These are phyloP conservation scores for Aspergillus sp. DNA, from an alignment of 2,329 filamentous ascomycete genomes.

Conservation along the genomic window DNA sequence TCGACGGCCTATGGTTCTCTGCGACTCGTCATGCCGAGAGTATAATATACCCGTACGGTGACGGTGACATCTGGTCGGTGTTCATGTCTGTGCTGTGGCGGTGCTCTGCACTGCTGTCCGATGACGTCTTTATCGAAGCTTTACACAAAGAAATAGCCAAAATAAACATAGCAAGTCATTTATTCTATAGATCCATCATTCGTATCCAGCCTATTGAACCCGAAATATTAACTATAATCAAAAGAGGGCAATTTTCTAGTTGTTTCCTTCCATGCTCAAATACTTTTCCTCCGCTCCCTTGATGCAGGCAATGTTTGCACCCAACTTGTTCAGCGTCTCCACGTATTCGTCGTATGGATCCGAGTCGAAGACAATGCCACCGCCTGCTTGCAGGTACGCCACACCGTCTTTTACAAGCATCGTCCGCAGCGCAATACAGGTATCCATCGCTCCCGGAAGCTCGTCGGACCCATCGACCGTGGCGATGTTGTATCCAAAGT, in stretches of 20 bases:
- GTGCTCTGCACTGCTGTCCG: slow-evolving; percentile 5
- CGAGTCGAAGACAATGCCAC: slow-evolving; percentile 92
- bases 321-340: slow-evolving; percentile 95
- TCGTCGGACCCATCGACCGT: slow-evolving; percentile 60
- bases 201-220: background rate
- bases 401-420: slow-evolving; percentile 92
- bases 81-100: slow-evolving; percentile 2
- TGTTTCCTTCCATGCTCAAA: slow-evolving; percentile 42
- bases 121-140: slow-evolving; percentile 8
- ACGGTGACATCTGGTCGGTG: background rate
- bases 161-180: background rate
- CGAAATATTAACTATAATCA: background rate
- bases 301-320: slow-evolving; percentile 86
- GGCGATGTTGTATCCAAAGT: slow-evolving; percentile 84
- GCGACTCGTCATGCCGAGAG: background rate
- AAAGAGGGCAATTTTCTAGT: background rate
- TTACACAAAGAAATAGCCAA: background rate
- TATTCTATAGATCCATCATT: slow-evolving; percentile 5
- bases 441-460: slow-evolving; percentile 87
- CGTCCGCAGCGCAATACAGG: slow-evolving; percentile 77
- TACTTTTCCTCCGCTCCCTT: slow-evolving; percentile 75
- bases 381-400: slow-evolving; percentile 83
- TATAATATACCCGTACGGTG: background rate
- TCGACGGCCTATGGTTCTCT: background rate
- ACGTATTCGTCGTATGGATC: slow-evolving; percentile 89